phyloP scores from a whole-genome alignment of 2,329 filamentous ascomycete genomes.

The Fusarium xyrophilum region DNA sequence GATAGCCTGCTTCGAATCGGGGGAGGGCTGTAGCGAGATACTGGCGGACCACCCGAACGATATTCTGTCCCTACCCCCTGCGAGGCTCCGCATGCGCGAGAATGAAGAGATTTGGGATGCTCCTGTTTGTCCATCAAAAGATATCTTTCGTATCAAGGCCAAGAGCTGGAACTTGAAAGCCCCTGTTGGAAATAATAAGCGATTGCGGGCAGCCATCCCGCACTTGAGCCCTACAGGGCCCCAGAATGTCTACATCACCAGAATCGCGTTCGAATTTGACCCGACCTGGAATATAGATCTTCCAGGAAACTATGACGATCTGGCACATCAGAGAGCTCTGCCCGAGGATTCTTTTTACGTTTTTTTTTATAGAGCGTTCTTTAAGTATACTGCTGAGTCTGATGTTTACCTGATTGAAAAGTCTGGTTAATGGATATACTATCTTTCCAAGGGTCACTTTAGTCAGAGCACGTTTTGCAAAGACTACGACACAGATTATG shows the following conservation, averaged over 20 bases:
- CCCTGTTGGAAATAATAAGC: rapidly evolving
- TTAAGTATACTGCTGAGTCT: background rate
- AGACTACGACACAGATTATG: background rate
- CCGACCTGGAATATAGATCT: background rate
- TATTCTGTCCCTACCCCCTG: rapidly evolving
- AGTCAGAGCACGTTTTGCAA: background rate
- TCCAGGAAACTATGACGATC: background rate
- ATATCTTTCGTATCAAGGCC: background rate
- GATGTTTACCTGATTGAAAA: background rate
- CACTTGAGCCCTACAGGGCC: background rate
- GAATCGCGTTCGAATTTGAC: background rate
- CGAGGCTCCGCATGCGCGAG: background rate
- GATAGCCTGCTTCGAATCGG: background rate
- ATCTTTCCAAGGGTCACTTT: background rate
- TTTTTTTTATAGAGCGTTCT: background rate
- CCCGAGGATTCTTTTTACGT: background rate
- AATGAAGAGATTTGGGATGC: background rate
- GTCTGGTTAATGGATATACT: background rate
- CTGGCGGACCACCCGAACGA: background rate
- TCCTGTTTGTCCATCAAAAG: rapidly evolving
- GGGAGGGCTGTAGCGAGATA: background rate
- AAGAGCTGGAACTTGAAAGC: background rate
- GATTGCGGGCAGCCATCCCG: background rate
- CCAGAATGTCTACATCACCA: rapidly evolving
- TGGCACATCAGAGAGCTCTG: background rate